phyloP scores from a whole-genome alignment of 2,329 filamentous ascomycete species.

The Aspergillus fischeri region DNA sequence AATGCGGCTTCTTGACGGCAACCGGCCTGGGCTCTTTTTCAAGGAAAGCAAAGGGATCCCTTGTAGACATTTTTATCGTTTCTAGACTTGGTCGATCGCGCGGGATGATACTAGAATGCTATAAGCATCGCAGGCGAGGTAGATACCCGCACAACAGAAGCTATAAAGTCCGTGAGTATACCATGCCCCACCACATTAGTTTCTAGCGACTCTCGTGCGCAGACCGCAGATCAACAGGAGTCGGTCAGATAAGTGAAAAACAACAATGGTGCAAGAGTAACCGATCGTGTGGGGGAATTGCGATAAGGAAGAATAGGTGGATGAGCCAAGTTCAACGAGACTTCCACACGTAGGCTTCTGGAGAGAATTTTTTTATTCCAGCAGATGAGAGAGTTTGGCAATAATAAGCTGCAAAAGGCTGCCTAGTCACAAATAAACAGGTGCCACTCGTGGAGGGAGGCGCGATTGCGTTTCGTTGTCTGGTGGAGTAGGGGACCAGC shows the following conservation, averaged over 20 bases:
- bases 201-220: slow-evolving; percentile 4
- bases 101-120: slow-evolving; percentile 1
- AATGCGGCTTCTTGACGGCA: slow-evolving; percentile 32
- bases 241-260: background rate
- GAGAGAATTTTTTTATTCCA: background rate
- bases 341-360: background rate
- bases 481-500: slow-evolving; percentile 19
- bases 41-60: slow-evolving; percentile 35
- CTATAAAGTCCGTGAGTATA: slow-evolving; percentile 13
- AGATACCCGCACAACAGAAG: slow-evolving; percentile 3
- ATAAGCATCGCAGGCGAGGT: slow-evolving; percentile 29
- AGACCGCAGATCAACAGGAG: slow-evolving; percentile 18
- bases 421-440: slow-evolving; percentile 6
- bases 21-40: slow-evolving; percentile 30
- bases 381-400: slow-evolving; percentile 1
- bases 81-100: slow-evolving; percentile 6
- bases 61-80: slow-evolving; percentile 28
- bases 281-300: background rate
- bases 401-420: slow-evolving; percentile 6
- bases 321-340: background rate
- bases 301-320: background rate
- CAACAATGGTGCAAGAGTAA: background rate
- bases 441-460: slow-evolving; percentile 5
- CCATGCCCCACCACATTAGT: slow-evolving; percentile 9
- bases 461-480: slow-evolving; percentile 19